These are phyloP conservation scores for Pythium aquatile DNA, from an alignment of 352 stramenopile species.

Conservation along the genomic window DNA sequence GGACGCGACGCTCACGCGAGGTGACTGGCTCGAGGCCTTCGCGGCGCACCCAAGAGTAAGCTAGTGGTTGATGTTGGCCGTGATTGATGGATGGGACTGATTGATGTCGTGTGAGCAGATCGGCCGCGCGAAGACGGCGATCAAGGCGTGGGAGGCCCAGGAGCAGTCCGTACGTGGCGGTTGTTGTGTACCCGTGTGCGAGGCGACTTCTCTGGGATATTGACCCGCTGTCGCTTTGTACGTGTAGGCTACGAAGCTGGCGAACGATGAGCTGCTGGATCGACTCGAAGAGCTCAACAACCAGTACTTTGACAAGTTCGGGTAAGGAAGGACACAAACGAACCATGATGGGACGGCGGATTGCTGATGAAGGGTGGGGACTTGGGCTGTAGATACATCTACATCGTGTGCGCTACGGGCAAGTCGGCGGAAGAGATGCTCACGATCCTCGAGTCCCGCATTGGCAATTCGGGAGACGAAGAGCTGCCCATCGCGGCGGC, in stretches of 20 bases:
- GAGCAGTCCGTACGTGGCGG: conserved; percentile 51
- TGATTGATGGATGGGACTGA: background rate
- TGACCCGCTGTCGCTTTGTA: background rate
- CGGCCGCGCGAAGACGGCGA: conserved; percentile 58
- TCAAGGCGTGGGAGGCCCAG: conserved; percentile 72
- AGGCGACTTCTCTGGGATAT: background rate
- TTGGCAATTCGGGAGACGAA: conserved; percentile 39
- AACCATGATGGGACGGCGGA: background rate
- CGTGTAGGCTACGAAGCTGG: conserved; percentile 50
- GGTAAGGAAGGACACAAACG: conserved; percentile 25
- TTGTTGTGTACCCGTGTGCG: background rate
- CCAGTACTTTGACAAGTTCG: conserved; percentile 67
- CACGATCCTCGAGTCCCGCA: conserved; percentile 54
- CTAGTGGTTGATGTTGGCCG: background rate
- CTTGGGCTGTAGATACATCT: conserved; percentile 54
- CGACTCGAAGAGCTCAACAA: conserved; percentile 65
- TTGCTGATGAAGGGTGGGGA: background rate
- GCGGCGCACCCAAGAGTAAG: conserved; percentile 54
- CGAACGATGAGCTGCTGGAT: conserved; percentile 47
- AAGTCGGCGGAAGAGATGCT: conserved; percentile 81
- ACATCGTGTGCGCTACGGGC: conserved; percentile 77
- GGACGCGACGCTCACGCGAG: conserved; percentile 37
- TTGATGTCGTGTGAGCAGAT: conserved; percentile 36
- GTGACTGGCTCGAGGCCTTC: conserved; percentile 76
- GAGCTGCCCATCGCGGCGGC: conserved; percentile 59